These are phyloP conservation scores for Entonaema liquescens DNA, from an alignment of 495 filamentous ascomycete species.

Conservation along the genomic window DNA sequence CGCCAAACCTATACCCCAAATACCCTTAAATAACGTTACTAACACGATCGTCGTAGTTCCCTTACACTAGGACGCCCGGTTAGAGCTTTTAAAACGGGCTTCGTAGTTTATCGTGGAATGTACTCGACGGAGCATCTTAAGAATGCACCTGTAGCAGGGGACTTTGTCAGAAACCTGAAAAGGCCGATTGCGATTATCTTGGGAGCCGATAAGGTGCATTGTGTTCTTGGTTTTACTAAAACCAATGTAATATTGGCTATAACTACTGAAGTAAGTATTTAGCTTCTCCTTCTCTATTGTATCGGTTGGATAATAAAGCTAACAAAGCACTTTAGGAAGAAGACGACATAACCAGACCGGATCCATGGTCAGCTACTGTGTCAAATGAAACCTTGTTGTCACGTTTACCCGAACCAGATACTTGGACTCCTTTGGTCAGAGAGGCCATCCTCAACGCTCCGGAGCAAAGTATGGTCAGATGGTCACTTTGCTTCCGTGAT, in stretches of 20 bases:
- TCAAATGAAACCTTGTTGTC: slow-evolving; percentile 11
- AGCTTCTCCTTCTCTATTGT: not conserved
- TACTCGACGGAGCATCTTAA: slow-evolving; percentile 17
- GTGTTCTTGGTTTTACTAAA: slow-evolving; percentile 2
- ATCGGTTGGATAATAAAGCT: not conserved
- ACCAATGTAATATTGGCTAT: not conserved
- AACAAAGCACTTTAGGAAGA: not conserved
- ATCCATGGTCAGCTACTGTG: slow-evolving; percentile 24
- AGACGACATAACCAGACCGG: not conserved
- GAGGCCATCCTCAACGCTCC: slow-evolving; percentile 63
- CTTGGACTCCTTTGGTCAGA: slow-evolving; percentile 65
- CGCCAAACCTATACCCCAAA: not conserved
- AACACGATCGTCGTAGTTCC: not conserved
- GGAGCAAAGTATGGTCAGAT: slow-evolving; percentile 63
- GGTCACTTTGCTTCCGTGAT: slow-evolving; percentile 70
- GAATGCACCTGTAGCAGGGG: slow-evolving; percentile 3
- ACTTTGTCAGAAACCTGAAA: not conserved
- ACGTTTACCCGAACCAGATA: slow-evolving; percentile 50
- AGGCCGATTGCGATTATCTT: not conserved
- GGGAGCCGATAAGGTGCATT: not conserved
- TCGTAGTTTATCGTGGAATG: slow-evolving; percentile 11
- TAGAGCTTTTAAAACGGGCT: slow-evolving; percentile 16
- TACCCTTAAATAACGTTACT: not conserved
- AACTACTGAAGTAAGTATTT: slow-evolving; percentile 8
- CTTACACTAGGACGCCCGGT: slow-evolving; percentile 20